These are phyloP conservation scores for Phytophthora lateralis DNA, from an alignment of 352 stramenopile genomes.

Conservation along the genomic window DNA sequence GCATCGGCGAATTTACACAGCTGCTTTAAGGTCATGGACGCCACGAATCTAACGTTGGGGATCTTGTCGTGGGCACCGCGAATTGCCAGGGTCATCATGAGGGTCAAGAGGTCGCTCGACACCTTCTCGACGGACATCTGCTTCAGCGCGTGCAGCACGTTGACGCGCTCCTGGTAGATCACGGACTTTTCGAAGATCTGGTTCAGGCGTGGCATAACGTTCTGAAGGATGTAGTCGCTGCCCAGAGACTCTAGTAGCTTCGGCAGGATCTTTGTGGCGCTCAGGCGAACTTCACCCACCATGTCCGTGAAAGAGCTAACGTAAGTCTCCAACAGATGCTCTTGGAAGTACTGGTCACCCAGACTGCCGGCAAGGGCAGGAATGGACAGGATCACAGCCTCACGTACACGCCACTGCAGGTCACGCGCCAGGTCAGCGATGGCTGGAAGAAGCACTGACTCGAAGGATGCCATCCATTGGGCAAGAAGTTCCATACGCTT, in stretches of 20 bases:
- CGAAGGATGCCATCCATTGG: slow-evolving; percentile 92
- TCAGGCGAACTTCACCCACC: slow-evolving; percentile 95
- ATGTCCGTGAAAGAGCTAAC: slow-evolving; percentile 92
- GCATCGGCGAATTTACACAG: slow-evolving; percentile 82
- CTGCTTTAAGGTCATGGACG: slow-evolving; percentile 84
- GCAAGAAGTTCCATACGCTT: slow-evolving; percentile 92
- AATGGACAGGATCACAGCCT: slow-evolving; percentile 92
- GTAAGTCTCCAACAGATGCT: slow-evolving; percentile 89
- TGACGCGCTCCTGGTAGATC: slow-evolving; percentile 88
- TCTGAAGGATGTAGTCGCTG: slow-evolving; percentile 85
- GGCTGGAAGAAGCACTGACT: slow-evolving; percentile 73
- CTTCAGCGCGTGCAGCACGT: slow-evolving; percentile 80
- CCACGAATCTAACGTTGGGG: slow-evolving; percentile 89
- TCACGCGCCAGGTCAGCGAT: slow-evolving; percentile 93
- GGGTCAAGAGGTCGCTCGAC: slow-evolving; percentile 65
- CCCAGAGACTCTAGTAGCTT: slow-evolving; percentile 78
- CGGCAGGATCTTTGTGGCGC: slow-evolving; percentile 87
- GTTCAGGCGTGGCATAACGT: slow-evolving; percentile 75
- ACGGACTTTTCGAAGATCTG: slow-evolving; percentile 88
- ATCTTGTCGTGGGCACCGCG: slow-evolving; percentile 84
- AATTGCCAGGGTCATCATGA: slow-evolving; percentile 73
- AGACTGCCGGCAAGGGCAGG: slow-evolving; percentile 91
- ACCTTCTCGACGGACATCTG: slow-evolving; percentile 78
- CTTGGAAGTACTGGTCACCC: slow-evolving; percentile 82
- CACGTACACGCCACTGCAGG: slow-evolving; percentile 94